Evolutionary conservation across 257 asterid genomes (phyloP), one percentile per base, ranked within the genome.

Genomic region (Nicotiana tomentosiformis): DNA sequence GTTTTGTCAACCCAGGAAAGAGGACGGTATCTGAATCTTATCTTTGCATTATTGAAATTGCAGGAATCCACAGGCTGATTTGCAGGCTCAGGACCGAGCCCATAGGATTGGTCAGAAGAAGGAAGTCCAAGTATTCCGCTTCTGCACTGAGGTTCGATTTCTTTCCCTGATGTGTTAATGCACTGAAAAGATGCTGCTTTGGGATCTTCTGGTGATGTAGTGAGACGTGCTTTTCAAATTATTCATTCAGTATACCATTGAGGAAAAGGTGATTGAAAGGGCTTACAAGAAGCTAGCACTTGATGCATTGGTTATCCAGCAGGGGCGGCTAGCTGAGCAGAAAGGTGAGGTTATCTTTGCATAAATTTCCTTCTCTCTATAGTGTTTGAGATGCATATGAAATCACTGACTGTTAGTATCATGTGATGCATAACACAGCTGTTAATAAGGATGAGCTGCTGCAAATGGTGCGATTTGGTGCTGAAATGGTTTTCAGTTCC

Each of bases 71-170:
- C 99, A 96, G 87, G 99, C 93, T 74, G 99, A 96, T 88, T 84
- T 96, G 91, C 99, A 96, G 90, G 99, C 99, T 51, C 98, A 94
- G 87, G 99, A 96, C 87, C 96, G 99, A 83, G 99, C 99, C 87
- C 99, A 96, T 86, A 90, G 99, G 86, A 96, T 96, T 88, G 99
- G 98, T 39, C 99, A 96, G 93, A 96, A 93, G 90, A 96, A 96
- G 86, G 99, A 96, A 91, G 99, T 96, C 33, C 99, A 96, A 90
- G 99, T 96, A 58, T 96, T 96, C 89, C 96, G 99, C 67, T 96
- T 96, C 87, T 96, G 98, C 90, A 96, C 98, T 72, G 99, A 96
- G 99, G 99, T 96, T 87, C 57, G 89, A 49, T 70, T 83, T 84
- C 49, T 87, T 83, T 74, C 46, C 65, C 49, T 66, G 32, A 76